phyloP scores from a whole-genome alignment of 352 stramenopile genomes.

The Globisporangium heterothallicum region DNA sequence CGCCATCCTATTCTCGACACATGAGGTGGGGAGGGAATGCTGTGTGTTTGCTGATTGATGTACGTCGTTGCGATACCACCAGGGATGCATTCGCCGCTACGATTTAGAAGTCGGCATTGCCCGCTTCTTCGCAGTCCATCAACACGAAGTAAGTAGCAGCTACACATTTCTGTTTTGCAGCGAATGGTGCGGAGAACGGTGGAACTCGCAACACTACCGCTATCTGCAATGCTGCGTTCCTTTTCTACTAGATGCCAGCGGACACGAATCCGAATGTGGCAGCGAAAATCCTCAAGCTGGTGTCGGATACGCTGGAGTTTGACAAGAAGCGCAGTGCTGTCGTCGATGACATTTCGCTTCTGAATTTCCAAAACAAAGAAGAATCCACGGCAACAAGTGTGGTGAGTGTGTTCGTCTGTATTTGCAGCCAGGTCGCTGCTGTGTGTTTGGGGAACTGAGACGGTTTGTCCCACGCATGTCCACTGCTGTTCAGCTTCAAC shows the following conservation, averaged over 20 bases:
- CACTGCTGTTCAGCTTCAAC: slow-evolving; percentile 33
- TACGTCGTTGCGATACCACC: slow-evolving; percentile 1
- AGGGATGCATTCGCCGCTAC: slow-evolving; percentile 67
- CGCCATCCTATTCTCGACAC: too few species aligned
- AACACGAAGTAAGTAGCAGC: slow-evolving; percentile 37
- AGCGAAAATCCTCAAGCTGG: slow-evolving; percentile 59
- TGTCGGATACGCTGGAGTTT: slow-evolving; percentile 66
- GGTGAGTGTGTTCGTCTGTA: slow-evolving; percentile 20
- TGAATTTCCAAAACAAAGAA: slow-evolving; percentile 66
- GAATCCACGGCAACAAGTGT: slow-evolving; percentile 33
- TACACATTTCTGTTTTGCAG: too few species aligned
- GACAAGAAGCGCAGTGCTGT: slow-evolving; percentile 56
- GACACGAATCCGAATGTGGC: slow-evolving; percentile 59
- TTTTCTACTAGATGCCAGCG: slow-evolving; percentile 36
- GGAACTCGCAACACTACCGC: too few species aligned
- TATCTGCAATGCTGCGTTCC: neutral
- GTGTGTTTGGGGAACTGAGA: neutral
- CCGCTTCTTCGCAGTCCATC: slow-evolving; percentile 63
- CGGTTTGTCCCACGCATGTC: neutral
- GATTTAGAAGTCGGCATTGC: slow-evolving; percentile 76
- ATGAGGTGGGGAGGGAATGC: too few species aligned
- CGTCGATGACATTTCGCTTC: slow-evolving; percentile 61
- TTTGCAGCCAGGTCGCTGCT: too few species aligned
- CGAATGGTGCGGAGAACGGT: too few species aligned
- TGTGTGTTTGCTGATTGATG: neutral